Conservation (phyloP, 2,329 filamentous ascomycete genomes). For the Colletotrichum sp. region DNA sequence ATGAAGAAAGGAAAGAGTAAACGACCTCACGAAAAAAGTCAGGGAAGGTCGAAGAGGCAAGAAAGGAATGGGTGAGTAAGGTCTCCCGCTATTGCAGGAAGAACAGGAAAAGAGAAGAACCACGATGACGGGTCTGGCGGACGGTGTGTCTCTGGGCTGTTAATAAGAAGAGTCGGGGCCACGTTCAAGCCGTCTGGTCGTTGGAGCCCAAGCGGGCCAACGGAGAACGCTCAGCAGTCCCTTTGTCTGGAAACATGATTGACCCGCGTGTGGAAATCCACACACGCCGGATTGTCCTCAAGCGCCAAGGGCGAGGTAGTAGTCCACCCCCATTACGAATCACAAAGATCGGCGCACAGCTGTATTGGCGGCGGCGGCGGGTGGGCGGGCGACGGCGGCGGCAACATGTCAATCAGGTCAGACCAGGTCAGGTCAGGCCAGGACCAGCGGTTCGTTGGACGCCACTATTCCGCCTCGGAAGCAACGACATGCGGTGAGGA, state of each 20-base stretch:
- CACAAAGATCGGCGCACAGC: background rate
- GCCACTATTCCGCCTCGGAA: background rate
- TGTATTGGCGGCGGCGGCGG: background rate
- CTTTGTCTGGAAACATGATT: constrained; percentile 9
- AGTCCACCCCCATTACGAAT: background rate
- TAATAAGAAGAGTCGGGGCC: constrained; percentile 18
- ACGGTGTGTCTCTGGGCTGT: constrained; percentile 11
- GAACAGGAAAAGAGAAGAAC: background rate
- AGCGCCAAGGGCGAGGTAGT: constrained; percentile 1
- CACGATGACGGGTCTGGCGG: background rate
- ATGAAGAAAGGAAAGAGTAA: background rate
- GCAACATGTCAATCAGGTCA: constrained; percentile 12
- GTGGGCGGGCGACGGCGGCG: background rate
- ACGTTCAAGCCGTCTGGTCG: constrained; percentile 12
- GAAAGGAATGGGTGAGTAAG: constrained; percentile 11
- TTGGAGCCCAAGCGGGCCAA: constrained; percentile 14
- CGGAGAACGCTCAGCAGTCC: constrained; percentile 17
- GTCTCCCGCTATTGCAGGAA: constrained; percentile 8
- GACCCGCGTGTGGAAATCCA: background rate
- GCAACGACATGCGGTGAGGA: background rate
- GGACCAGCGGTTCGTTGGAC: background rate
- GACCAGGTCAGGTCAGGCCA: background rate
- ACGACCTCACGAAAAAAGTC: background rate
- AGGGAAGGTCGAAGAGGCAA: background rate
- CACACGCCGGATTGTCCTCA: constrained; percentile 7